phyloP scores from a whole-genome alignment of 2,329 filamentous ascomycete species.

The Alternaria dauci region DNA sequence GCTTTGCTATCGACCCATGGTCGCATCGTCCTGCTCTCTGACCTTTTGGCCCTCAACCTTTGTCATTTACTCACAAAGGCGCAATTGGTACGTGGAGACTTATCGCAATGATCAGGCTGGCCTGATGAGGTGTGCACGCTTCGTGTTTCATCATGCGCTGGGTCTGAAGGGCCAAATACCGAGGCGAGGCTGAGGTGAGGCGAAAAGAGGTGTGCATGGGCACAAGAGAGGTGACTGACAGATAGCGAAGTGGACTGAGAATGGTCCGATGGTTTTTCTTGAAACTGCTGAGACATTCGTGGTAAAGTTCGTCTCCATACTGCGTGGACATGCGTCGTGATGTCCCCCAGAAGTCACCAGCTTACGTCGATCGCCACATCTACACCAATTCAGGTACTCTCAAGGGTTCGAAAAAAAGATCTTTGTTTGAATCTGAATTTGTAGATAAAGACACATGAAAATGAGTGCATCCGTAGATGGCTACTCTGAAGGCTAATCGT shows the following conservation, averaged over 20 bases:
- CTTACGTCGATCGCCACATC: not conserved
- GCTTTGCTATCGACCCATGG: not conserved
- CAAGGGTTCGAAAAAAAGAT: not conserved
- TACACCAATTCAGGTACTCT: not conserved
- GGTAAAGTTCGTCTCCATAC: not conserved
- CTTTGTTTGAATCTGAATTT: not conserved
- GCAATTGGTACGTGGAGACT: not conserved
- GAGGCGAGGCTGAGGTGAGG: not conserved
- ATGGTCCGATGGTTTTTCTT: conserved; percentile 5
- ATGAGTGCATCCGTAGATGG: conserved; percentile 11
- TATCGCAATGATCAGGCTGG: not conserved
- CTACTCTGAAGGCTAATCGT: conserved; percentile 13
- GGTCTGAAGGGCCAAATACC: not conserved
- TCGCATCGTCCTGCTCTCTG: not conserved
- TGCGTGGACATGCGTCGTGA: not conserved
- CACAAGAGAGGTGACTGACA: not conserved
- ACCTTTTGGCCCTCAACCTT: not conserved
- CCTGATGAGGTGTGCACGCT: not conserved
- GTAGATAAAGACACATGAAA: conserved; percentile 8
- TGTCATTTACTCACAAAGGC: not conserved
- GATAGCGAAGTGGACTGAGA: conserved; percentile 1
- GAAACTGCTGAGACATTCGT: not conserved
- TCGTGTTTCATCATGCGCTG: conserved; percentile 3
- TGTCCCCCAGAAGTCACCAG: not conserved
- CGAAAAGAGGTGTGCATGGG: not conserved